A percentile compares a stretch with the other conserved stretches of the same genome.
Conservation (phyloP, 345 rosid genomes). For the Isatis tinctoria region DNA sequence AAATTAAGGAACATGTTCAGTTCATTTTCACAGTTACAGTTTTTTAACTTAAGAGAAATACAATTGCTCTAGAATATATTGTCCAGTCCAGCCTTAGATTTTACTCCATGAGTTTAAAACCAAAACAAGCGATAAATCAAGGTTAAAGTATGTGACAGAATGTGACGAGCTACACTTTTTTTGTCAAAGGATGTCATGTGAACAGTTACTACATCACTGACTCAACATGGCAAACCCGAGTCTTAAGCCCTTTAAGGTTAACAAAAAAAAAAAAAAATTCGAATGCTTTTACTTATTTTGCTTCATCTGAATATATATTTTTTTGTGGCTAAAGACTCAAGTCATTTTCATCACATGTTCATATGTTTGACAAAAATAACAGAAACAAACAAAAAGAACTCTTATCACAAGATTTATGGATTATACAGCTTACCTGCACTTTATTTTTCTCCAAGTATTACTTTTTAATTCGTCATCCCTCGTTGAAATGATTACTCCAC, state of each 20-base stretch:
- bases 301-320: background rate
- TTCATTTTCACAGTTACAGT: too few relatives aligned
- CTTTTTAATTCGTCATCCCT: background rate
- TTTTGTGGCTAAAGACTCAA: background rate
- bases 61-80: too few relatives aligned
- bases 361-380: background rate
- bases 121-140: too few relatives aligned
- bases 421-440: background rate
- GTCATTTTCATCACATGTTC: background rate
- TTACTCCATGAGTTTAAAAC: too few relatives aligned
- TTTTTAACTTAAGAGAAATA: too few relatives aligned
- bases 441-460: background rate
- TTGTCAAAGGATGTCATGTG: background rate
- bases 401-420: background rate
- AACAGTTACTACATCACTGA: background rate
- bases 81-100: too few relatives aligned
- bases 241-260: background rate
- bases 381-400: background rate
- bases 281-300: background rate
- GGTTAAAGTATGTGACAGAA: too few relatives aligned
- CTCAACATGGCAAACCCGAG: conserved; percentile 6
- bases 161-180: too few relatives aligned
- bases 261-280: too few relatives aligned
- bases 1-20: too few relatives aligned
- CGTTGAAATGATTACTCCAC: conserved; percentile 3